Evolutionary conservation across 2,329 filamentous ascomycete genomes (phyloP), one percentile per base, ranked within the genome.

Genomic region (Curvularia sp.): DNA sequence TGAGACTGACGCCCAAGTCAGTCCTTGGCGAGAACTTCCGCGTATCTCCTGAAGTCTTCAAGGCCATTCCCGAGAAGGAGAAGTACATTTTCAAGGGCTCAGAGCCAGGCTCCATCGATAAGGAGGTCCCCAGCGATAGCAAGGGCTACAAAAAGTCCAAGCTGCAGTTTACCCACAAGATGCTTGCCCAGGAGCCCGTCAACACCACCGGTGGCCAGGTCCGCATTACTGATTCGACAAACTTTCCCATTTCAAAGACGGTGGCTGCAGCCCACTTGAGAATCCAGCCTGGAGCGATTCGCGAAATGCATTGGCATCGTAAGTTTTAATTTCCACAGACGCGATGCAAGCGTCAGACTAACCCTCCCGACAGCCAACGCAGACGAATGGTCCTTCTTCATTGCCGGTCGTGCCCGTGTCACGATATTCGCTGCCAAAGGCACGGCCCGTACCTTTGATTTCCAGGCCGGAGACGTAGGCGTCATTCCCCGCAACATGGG

Each of bases 291-390:
- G 89, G 89, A 13, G 89, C 88, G 0, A 80, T 93, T 72, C 84
- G 90, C 9, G 90, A 92, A 78, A 92, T 93, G 83, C 90, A 93
- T 79, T 93, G 90, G 90, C 90, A 93, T 71, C 89, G 68, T 68
- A 57, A 65, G 65, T 27, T 15, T 0, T 15, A 19, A 21, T 27
- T 18, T 10, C 28, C 5, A 34, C 5, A 5, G 3, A 4, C 19
- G 1, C n/a, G 8, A n/a, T 15, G 6, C 15, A 13, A n/a, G 7
- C 8, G 8, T 15, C 34, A 42, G 4, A 48, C 55, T 60, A 47
- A 61, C 54, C 3, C 27, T 4, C 45, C 2, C 9, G n/a, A 1
- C 53, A 71, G 60, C 68, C 41, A 87, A 86, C 43, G 89, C 89
- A 12, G 90, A 93, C 69, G 90, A 93, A 74, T 93, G 90, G 90